Conservation (phyloP, 164 flowering plant species). For the Magnolia sinica region DNA sequence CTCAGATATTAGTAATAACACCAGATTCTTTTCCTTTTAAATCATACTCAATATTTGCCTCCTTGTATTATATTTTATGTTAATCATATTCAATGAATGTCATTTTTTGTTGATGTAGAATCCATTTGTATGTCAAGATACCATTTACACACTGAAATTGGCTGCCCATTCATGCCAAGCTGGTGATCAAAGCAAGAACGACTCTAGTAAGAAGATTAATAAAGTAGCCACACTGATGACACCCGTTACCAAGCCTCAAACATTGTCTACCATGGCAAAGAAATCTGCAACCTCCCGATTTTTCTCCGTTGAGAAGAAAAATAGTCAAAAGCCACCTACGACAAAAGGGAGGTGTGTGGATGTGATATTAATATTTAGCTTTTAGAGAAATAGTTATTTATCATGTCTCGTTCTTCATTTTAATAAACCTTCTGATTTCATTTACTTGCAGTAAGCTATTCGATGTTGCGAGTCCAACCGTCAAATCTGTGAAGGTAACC, state of each 20-base stretch:
- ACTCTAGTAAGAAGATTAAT: conserved; percentile 31
- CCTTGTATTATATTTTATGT: not conserved
- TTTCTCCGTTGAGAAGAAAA: not conserved
- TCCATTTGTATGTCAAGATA: conserved; percentile 58
- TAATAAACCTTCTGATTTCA: not conserved
- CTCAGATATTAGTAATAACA: too few species aligned
- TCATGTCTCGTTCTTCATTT: too few species aligned
- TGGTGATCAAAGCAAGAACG: conserved; percentile 13
- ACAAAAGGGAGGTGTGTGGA: conserved; percentile 15
- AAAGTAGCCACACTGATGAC: conserved; percentile 12
- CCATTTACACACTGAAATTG: conserved; percentile 39
- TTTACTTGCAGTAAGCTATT: conserved; percentile 1
- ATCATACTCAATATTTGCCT: not conserved
- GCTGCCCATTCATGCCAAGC: conserved; percentile 51
- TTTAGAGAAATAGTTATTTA: too few species aligned
- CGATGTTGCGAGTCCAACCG: not conserved
- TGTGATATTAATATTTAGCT: too few species aligned
- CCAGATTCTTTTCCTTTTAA: not conserved
- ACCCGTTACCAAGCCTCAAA: conserved; percentile 13
- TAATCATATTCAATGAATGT: not conserved
- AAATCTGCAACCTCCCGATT: conserved; percentile 17
- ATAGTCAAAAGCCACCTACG: not conserved
- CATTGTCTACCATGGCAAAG: conserved; percentile 25
- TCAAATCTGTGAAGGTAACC: conserved; percentile 7
- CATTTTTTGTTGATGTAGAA: conserved; percentile 31